Percentiles rank a stretch among this genome's conserved stretches.
Conservation (phyloP, 306 rosid species). For the Myrica gale region DNA sequence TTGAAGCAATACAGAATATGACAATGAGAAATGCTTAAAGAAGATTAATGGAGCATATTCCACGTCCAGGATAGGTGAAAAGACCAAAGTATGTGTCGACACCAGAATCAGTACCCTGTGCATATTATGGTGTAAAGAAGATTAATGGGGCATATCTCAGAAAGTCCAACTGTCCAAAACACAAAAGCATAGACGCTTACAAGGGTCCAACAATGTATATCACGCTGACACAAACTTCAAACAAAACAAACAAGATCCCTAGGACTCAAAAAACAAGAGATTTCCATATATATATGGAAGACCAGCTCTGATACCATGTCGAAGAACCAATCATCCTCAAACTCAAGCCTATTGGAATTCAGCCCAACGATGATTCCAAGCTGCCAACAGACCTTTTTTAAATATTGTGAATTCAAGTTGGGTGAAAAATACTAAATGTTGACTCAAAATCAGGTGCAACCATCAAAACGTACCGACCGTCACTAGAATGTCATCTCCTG, state of each 20-base stretch:
- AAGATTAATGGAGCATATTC: too few relatives aligned
- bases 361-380: not conserved
- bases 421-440: too few relatives aligned
- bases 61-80: conserved; percentile 84
- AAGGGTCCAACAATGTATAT: not conserved
- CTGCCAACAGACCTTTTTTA: too few relatives aligned
- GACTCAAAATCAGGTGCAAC: too few relatives aligned
- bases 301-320: not conserved
- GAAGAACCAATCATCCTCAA: not conserved
- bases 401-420: too few relatives aligned
- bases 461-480: not conserved
- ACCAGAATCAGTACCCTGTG: conserved; percentile 80
- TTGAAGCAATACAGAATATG: too few relatives aligned
- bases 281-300: not conserved
- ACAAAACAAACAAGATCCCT: not conserved
- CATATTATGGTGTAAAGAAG: conserved; percentile 22
- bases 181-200: not conserved
- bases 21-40: too few relatives aligned
- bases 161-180: not conserved
- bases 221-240: not conserved
- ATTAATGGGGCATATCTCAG: conserved; percentile 3
- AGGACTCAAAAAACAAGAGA: too few relatives aligned
- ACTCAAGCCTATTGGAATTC: not conserved
- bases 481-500: not conserved
- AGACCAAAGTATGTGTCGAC: conserved; percentile 94